Base-by-base conservation (phyloP, 495 filamentous ascomycete species). In the Stereocaulon alpinum region DNA sequence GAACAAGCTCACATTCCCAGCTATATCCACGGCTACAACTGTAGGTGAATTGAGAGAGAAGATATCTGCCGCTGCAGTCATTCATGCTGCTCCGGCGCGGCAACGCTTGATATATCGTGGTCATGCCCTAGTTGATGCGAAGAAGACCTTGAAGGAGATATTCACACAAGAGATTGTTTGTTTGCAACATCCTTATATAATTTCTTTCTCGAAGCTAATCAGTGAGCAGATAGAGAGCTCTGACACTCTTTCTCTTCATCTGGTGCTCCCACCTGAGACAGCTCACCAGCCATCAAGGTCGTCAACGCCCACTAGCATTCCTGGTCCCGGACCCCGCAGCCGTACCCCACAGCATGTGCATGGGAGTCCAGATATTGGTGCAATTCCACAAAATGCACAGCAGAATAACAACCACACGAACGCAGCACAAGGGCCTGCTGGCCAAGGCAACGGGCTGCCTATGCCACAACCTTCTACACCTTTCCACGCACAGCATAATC, bases 91-190 rank as follows among this genome's bases (percentile, higher is more conserved):
- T 3, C 66, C 80, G 69, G 59, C 66, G 4, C 72, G 72, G 4
- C 85, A 88, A 65, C 74, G 85, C 12, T 66, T 91, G 45, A 88
- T 89, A 29, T 82, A 86, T 62, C 73, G 80, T 58, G 87, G 86
- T 9, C 80, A 80, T 51, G 69, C 81, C 40, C 72, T 89, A 20
- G 60, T 69, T 20, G 74, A 77, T 59, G 77, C 84, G 20, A 70
- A 62, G 18, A 74, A 76, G 30, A 84, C 76, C 0, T 71, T 91
- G 66, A 63, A 74, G 45, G 77, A 80, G 18, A 67, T 88, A 0
- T 80, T 89, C 64, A 77, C 77, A 4, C 70, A 76, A 51, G 69
- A 78, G 32, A 65, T 76, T 59, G 85, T 88, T 73, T 64, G 80
- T 73, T 53, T 42, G 50, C 41, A 17, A 40, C 32, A n/a, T 32